Evolutionary conservation across 1,139 yeast species (phyloP), one percentile per base, ranked within the genome.

Genomic region (Candida sanyaensis): DNA sequence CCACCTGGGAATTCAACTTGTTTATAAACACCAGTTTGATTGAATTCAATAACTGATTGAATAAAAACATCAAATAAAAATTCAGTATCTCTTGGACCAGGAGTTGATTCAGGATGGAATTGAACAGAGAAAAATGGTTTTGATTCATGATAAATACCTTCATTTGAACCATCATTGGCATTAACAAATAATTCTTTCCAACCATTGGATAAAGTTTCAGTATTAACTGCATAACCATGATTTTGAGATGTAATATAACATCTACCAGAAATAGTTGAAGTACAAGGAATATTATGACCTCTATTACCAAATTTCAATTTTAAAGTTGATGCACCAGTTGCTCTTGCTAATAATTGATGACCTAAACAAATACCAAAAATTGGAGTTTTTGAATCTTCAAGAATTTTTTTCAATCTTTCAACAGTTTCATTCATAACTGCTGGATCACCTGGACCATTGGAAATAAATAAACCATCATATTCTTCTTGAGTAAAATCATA

Each of bases 381-480:
- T 47, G 96, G 96, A 40, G 90, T 81, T 66, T 83, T 85, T 43
- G 81, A 83, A 45, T 77, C 81, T 40, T 71, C 67, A 49, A 93
- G 68, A 37, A 81, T 88, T 43, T 64, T 68, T 45, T 77, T 61
- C 61, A 93, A 73, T 56, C 80, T 83, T 36, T 71, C 76, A 42
- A 86, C 88, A 49, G 88, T 82, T 24, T 73, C 75, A 49, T 82
- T 67, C 84, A 95, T 79, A 50, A 88, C 89, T 41, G 96, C 82
- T 50, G 99, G 99, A 73, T 95, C 98, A 81, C 99, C 99, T 38
- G 99, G 99, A 76, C 99, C 99, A 70, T 95, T 95, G 50, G 98
- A 91, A 57, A 93, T 79, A 71, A 95, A 95, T 62, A 95, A 78
- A 75, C 99, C 99, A 68, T 95, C 98, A 66, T 87, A 95, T 54